Percentiles rank a stretch among this genome's conserved stretches.
Conservation (phyloP, 441 rosid species). For the Omphalea diandra region DNA sequence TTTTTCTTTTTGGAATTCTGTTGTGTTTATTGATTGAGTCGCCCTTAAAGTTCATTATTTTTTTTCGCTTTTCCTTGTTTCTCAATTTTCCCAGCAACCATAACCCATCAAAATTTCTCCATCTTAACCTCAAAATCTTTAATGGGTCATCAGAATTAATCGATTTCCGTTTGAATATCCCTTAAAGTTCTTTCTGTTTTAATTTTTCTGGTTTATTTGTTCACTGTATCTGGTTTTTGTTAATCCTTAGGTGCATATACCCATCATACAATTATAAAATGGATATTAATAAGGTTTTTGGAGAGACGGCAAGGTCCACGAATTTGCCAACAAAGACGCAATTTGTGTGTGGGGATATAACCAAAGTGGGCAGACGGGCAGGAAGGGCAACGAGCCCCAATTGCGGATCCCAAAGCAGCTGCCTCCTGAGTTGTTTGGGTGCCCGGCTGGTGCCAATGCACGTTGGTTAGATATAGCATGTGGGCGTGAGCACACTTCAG, state of each 20-base stretch:
- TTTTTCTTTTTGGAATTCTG: too few relatives aligned
- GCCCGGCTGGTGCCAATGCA: conserved; percentile 71
- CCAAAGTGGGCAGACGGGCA: conserved; percentile 87
- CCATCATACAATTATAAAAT: conserved; percentile 25
- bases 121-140: background rate
- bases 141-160: background rate
- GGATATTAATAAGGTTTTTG: conserved; percentile 70
- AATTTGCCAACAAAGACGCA: conserved; percentile 72
- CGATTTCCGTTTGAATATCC: background rate
- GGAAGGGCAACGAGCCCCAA: conserved; percentile 66
- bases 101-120: background rate
- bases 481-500: conserved; percentile 92
- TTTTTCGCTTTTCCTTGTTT: too few relatives aligned
- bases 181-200: background rate
- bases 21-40: too few relatives aligned
- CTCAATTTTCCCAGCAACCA: background rate
- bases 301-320: conserved; percentile 49
- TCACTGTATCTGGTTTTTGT: background rate
- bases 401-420: conserved; percentile 92
- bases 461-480: conserved; percentile 88
- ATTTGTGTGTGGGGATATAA: conserved; percentile 98
- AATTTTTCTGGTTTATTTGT: background rate
- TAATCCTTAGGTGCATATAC: background rate
- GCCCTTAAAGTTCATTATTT: too few relatives aligned
- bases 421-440: conserved; percentile 87